A percentile compares a stretch with the other conserved stretches of the same genome.
Evolutionary conservation across 768 basidiomycete genomes (phyloP).

Genomic region (Hortiboletus flavorubellus): DNA sequence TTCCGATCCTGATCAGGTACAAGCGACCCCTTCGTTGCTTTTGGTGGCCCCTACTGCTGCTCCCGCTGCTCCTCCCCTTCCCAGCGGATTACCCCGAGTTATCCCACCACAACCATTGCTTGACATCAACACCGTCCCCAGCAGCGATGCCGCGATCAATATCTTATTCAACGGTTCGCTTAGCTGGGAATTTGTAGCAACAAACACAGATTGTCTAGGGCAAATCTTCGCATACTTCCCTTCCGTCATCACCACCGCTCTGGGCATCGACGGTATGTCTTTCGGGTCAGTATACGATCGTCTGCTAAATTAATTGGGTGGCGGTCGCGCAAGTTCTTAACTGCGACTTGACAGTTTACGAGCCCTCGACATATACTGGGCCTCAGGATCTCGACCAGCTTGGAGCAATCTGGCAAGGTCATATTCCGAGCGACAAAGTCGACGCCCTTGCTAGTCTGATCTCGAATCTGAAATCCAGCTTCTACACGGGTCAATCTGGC

Average conservation of each 20-base stretch:
- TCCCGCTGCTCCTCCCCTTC: constrained; percentile 41
- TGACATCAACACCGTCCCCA: constrained; percentile 29
- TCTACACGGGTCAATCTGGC: constrained; percentile 55
- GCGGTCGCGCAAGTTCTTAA: constrained; percentile 39
- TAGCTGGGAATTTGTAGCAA: constrained; percentile 69
- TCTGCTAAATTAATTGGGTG: constrained; percentile 31
- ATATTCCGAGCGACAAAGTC: constrained; percentile 57
- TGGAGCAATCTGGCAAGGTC: constrained; percentile 69
- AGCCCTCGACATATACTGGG: constrained; percentile 54
- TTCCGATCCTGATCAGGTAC: constrained; percentile 40
- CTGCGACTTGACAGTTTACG: constrained; percentile 65
- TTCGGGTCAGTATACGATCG: neutral
- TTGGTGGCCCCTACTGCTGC: constrained; percentile 22
- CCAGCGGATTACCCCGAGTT: constrained; percentile 54
- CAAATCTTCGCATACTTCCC: constrained; percentile 81
- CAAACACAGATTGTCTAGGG: constrained; percentile 51
- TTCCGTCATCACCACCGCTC: constrained; percentile 41
- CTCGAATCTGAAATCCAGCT: constrained; percentile 53
- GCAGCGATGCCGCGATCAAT: constrained; percentile 51
- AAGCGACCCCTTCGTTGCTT: constrained; percentile 28
- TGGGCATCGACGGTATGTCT: constrained; percentile 41
- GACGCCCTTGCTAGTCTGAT: constrained; percentile 62
- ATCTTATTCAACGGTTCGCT: constrained; percentile 59
- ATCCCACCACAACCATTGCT: constrained; percentile 46
- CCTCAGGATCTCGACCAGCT: constrained; percentile 47